Conservation (phyloP, 1,284 basidiomycete genomes). For the Afroboletus lepidellus region DNA sequence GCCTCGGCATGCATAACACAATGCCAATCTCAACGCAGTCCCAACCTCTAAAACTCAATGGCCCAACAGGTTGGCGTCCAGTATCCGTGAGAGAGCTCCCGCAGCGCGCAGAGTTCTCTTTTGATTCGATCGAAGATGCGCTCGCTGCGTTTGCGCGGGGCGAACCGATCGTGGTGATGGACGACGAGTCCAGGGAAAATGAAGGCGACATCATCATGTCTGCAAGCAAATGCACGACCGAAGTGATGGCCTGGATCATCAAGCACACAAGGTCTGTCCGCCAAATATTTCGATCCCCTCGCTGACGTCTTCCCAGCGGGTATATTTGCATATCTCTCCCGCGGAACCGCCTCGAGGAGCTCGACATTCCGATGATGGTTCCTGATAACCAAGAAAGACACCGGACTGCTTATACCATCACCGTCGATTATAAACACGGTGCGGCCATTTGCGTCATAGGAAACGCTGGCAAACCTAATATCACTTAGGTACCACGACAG, state of each 20-base stretch:
- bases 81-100: constrained; percentile 1
- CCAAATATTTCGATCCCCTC: background rate
- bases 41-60: constrained; percentile 12
- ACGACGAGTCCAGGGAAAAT: constrained; percentile 91
- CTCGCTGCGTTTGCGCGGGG: constrained; percentile 77
- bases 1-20: background rate
- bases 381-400: constrained; percentile 88
- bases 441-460: constrained; percentile 17
- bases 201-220: constrained; percentile 93
- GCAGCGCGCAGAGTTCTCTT: constrained; percentile 42
- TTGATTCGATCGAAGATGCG: constrained; percentile 79
- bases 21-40: constrained; percentile 11
- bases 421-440: constrained; percentile 91
- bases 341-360: constrained; percentile 68
- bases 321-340: constrained; percentile 93
- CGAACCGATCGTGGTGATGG: constrained; percentile 94
- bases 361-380: constrained; percentile 95
- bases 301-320: constrained; percentile 56
- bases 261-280: constrained; percentile 82
- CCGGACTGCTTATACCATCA: constrained; percentile 96
- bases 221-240: constrained; percentile 78
- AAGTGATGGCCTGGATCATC: constrained; percentile 99
- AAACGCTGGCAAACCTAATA: background rate
- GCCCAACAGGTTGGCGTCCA: constrained; percentile 24
- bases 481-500: constrained; percentile 80